Conservation (phyloP, 805 yeast genomes). For the Starmera dryadoides region DNA sequence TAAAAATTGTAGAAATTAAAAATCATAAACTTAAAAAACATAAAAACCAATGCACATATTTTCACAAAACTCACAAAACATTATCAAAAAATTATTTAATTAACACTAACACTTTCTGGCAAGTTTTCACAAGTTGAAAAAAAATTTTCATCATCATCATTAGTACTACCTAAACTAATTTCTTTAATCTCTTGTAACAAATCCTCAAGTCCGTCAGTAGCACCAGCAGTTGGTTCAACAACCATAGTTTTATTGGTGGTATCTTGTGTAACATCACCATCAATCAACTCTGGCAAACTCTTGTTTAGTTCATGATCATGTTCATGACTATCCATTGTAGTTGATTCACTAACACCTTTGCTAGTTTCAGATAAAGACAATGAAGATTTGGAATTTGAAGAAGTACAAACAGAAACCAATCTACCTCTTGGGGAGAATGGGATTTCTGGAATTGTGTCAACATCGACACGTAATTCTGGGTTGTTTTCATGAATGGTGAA, state of each 20-base stretch:
- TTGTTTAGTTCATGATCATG: background rate
- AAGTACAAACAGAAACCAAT: background rate
- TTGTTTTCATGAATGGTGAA: constrained; percentile 1
- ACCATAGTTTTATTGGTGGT: constrained; percentile 5
- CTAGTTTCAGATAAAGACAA: background rate
- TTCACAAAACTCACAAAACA: background rate
- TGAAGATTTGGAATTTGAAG: background rate
- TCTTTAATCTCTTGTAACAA: constrained; percentile 17
- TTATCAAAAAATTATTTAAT: too few species aligned
- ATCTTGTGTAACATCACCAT: constrained; percentile 10
- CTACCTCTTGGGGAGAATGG: constrained; percentile 14
- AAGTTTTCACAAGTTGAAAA: background rate
- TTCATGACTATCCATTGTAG: background rate
- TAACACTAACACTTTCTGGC: background rate
- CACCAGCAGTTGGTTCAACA: background rate
- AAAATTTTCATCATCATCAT: background rate
- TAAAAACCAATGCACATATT: background rate
- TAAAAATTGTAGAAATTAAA: too few species aligned
- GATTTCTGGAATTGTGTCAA: constrained; percentile 13
- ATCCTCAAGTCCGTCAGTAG: constrained; percentile 7
- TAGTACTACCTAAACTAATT: constrained; percentile 10
- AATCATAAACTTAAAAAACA: background rate
- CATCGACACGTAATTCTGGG: constrained; percentile 7
- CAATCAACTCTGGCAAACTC: constrained; percentile 6
- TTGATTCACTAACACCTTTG: background rate